Conservation (phyloP, 179 eudicot genomes). For the Dionaea muscipula region DNA sequence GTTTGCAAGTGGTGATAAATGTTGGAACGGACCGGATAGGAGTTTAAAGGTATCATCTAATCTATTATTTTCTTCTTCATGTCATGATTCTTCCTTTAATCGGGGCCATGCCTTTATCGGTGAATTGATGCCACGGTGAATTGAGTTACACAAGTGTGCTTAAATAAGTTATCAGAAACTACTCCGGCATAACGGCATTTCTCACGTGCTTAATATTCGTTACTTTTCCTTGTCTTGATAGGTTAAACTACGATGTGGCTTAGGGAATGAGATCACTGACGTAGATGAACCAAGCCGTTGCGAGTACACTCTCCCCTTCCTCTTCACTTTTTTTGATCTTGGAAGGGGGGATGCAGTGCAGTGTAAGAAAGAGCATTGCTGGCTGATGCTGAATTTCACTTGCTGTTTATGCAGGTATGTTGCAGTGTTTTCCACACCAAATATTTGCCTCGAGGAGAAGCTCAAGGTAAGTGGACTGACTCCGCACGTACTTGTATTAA, state of each 20-base stretch:
- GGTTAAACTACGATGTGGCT: constrained; percentile 90
- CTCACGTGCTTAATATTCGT: background rate
- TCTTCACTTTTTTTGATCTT: background rate
- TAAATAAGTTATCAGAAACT: no score
- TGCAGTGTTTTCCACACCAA: constrained; percentile 75
- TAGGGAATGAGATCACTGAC: constrained; percentile 73
- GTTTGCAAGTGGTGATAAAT: constrained; percentile 80
- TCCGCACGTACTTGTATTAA: no score
- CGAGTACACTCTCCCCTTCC: constrained; percentile 48
- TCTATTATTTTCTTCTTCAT: background rate
- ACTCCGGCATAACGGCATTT: no score
- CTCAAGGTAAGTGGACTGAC: constrained; percentile 93
- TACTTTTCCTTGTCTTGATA: constrained; percentile 16
- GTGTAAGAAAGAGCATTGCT: no score
- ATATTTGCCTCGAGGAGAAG: constrained; percentile 62
- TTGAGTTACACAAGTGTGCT: no score
- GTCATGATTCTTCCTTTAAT: background rate
- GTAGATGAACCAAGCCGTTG: constrained; percentile 99
- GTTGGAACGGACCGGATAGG: constrained; percentile 99
- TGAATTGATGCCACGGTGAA: no score
- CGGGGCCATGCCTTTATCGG: no score
- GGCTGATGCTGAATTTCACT: constrained; percentile 1
- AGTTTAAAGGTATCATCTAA: constrained; percentile 91
- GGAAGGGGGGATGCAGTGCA: no score
- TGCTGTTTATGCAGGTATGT: constrained; percentile 46